Base-by-base conservation (phyloP, 1,139 yeast species). In the Hemisphaericaspora lyxosophila region DNA sequence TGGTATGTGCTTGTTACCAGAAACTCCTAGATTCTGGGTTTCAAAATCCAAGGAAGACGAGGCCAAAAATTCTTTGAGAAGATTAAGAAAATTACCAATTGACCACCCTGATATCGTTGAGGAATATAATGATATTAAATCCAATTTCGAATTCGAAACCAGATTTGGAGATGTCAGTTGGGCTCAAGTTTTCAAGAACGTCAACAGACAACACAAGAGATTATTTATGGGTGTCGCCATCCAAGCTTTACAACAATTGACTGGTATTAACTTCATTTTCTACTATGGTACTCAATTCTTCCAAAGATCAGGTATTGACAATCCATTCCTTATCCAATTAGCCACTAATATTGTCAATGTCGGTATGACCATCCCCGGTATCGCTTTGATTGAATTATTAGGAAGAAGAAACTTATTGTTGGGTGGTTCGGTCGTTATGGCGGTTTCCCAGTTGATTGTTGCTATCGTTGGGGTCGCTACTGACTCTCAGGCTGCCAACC, bases 1-100 rank as follows among this genome's bases (percentile, higher is more conserved):
- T 28, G 92, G 86, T 57, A 77, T 84, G 78, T 18, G 36, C 26
- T 49, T 72, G 35, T 76, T 83, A 62, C 94, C 94, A 42, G 95
- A 85, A 63, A 80, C 92, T 29, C 90, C 95, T 50, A 76, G 95
- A 65, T 85, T 64, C 63, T 73, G 75, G 58, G 73, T 82, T 45
- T 75, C 79, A 45, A 65, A 59, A 36, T 78, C 72, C 45, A 64
- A 64, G 43, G 62, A 77, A 37, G 85, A 73, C 17, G 76, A 74
- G 39, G 94, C 92, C 23, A 74, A 56, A 47, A 50, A 55, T 7
- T 60, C 71, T 12, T 59, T 67, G 48, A 36, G 52, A 20, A 53
- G 49, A 39, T 60, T 66, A 49, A 63, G 71, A 53, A 59, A 57
- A 41, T 56, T 66, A 43, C 67, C 70, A 19, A 34, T 51, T 12